Conservation (phyloP, 345 rosid species). For the Citrus mangshanensis region DNA sequence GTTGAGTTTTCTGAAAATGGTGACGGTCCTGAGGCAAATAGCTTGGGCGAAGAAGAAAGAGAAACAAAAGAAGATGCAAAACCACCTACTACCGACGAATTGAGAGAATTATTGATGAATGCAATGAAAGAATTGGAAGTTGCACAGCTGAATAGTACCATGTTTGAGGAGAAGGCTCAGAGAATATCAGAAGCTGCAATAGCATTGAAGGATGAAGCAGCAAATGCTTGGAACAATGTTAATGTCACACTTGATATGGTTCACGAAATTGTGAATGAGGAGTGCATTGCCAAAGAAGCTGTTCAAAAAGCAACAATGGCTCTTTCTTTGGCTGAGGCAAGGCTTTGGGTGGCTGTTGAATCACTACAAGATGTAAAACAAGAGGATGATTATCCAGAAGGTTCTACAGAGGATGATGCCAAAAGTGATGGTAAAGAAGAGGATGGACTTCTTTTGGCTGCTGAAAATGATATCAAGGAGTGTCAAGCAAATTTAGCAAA, state of each 20-base stretch:
- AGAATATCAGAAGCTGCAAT: slow-evolving; percentile 81
- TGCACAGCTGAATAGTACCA: slow-evolving; percentile 67
- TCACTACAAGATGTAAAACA: slow-evolving; percentile 43
- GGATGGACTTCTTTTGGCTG: slow-evolving; percentile 42
- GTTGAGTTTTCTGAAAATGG: slow-evolving; percentile 36
- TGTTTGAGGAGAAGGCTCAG: slow-evolving; percentile 91
- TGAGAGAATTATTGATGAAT: slow-evolving; percentile 56
- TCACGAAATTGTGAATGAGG: slow-evolving; percentile 62
- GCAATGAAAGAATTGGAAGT: slow-evolving; percentile 68
- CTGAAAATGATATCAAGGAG: slow-evolving; percentile 56
- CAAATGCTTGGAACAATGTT: slow-evolving; percentile 59
- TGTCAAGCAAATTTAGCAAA: slow-evolving; percentile 49
- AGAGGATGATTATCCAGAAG: slow-evolving; percentile 29
- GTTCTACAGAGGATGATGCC: slow-evolving; percentile 29
- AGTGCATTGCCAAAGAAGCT: slow-evolving; percentile 65
- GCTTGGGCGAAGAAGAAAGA: slow-evolving; percentile 30
- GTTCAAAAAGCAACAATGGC: slow-evolving; percentile 76
- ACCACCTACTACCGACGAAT: slow-evolving; percentile 49
- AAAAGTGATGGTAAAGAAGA: slow-evolving; percentile 29
- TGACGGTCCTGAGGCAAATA: slow-evolving; percentile 29
- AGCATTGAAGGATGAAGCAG: slow-evolving; percentile 75
- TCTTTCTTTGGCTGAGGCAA: slow-evolving; percentile 82
- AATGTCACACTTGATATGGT: slow-evolving; percentile 49
- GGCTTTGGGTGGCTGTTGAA: slow-evolving; percentile 63
- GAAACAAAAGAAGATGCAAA: slow-evolving; percentile 34